Conservation (phyloP, 2,329 filamentous ascomycete genomes). For the Aspergillus pseudoviridinutans region DNA sequence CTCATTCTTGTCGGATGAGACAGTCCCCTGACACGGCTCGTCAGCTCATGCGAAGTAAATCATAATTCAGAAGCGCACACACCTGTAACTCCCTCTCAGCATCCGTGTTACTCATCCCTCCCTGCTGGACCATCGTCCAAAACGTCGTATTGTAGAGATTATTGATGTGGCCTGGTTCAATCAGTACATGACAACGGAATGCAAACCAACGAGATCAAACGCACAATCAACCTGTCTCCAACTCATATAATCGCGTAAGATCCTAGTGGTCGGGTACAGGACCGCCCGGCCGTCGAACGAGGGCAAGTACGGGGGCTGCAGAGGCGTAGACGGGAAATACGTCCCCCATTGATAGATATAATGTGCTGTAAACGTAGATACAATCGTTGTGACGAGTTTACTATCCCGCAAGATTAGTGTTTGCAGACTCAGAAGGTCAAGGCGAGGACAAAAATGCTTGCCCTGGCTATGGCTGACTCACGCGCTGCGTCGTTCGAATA, state of each 20-base stretch:
- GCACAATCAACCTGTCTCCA: conserved; percentile 96
- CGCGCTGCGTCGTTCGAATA: conserved; percentile 84
- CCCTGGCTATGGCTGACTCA: conserved; percentile 36
- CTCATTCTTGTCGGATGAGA: conserved; percentile 89
- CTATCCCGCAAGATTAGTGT: conserved; percentile 42
- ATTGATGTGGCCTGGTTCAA: conserved; percentile 76
- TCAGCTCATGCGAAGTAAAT: conserved; percentile 3
- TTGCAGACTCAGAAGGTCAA: not conserved
- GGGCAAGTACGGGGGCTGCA: conserved; percentile 68
- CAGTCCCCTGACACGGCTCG: conserved; percentile 61
- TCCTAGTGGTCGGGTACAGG: conserved; percentile 75
- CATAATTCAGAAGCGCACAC: conserved; percentile 18
- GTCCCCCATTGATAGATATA: conserved; percentile 78
- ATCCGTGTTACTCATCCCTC: conserved; percentile 69
- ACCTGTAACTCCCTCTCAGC: conserved; percentile 79
- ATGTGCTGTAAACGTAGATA: conserved; percentile 89
- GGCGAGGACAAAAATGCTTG: not conserved
- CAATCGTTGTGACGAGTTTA: conserved; percentile 86
- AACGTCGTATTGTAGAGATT: conserved; percentile 98
- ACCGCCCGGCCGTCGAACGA: conserved; percentile 92
- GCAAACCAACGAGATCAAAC: conserved; percentile 25
- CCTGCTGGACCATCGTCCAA: conserved; percentile 79
- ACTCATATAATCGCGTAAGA: conserved; percentile 89
- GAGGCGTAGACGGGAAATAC: conserved; percentile 66
- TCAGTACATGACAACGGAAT: conserved; percentile 6